A percentile compares a stretch with the other conserved stretches of the same genome.
These are phyloP conservation scores for Ogataea dorogensis DNA, from an alignment of 805 yeast species.

Conservation along the genomic window DNA sequence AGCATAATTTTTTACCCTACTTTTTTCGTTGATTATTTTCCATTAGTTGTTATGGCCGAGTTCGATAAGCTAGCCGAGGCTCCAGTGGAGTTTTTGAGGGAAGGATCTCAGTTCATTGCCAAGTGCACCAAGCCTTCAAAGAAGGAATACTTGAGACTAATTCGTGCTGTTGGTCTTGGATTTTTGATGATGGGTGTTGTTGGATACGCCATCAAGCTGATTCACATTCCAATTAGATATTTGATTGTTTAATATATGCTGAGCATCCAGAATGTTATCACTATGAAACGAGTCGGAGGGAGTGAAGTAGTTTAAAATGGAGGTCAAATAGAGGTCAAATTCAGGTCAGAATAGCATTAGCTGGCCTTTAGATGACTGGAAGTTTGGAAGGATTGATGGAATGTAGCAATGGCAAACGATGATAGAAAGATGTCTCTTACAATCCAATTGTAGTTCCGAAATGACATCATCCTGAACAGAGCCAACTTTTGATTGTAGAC, in stretches of 20 bases:
- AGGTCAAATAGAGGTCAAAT: too few relatives aligned
- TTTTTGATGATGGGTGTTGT: conserved; percentile 97
- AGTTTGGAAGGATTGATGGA: too few relatives aligned
- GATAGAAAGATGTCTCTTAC: too few relatives aligned
- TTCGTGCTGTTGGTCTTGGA: conserved; percentile 96
- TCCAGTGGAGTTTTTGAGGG: conserved; percentile 88
- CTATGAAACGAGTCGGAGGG: too few relatives aligned
- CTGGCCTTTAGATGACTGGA: too few relatives aligned
- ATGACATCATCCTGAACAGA: too few relatives aligned
- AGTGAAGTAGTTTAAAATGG: too few relatives aligned
- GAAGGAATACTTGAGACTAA: conserved; percentile 84
- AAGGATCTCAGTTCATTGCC: conserved; percentile 82
- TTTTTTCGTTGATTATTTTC: conserved; percentile 13
- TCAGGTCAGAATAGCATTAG: too few relatives aligned
- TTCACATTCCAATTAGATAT: conserved; percentile 95
- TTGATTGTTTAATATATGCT: conserved; percentile 81
- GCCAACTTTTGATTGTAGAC: neutral
- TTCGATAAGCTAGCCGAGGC: conserved; percentile 78
- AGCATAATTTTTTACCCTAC: conserved; percentile 15
- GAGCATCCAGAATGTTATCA: too few relatives aligned
- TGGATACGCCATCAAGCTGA: conserved; percentile 90
- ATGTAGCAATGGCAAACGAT: too few relatives aligned
- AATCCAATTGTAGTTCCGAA: too few relatives aligned
- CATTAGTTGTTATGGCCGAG: conserved; percentile 30
- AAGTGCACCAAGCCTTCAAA: conserved; percentile 92